phyloP scores from a whole-genome alignment of 2,329 filamentous ascomycete species.

The Graphilbum ipis-grandicollis region DNA sequence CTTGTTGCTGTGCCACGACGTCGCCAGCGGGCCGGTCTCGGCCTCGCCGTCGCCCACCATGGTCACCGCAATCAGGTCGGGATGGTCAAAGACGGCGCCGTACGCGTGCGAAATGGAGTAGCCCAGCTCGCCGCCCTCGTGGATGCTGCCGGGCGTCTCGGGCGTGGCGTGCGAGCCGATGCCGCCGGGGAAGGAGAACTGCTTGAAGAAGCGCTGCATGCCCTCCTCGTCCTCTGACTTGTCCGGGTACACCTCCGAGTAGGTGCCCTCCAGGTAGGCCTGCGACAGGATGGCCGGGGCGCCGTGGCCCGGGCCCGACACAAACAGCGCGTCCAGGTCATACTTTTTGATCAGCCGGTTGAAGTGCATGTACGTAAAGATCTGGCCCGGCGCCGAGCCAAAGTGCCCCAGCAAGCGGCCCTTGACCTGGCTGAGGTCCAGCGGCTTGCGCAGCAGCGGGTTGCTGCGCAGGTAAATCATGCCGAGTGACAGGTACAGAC shows the following conservation, averaged over 20 bases:
- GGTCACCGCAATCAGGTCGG: conserved; percentile 55
- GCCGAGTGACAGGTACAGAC: conserved; percentile 56
- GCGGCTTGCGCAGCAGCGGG: conserved; percentile 50
- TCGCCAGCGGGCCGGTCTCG: conserved; percentile 65
- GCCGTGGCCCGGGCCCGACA: conserved; percentile 63
- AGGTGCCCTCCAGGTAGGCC: conserved; percentile 61
- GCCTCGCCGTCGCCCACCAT: conserved; percentile 70
- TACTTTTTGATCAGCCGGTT: conserved; percentile 72
- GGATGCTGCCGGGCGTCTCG: conserved; percentile 59
- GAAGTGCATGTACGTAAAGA: conserved; percentile 69
- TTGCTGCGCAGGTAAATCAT: conserved; percentile 70
- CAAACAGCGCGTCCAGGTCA: conserved; percentile 52
- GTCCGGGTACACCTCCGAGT: conserved; percentile 61
- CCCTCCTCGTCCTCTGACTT: conserved; percentile 53
- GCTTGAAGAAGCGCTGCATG: conserved; percentile 62
- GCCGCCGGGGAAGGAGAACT: conserved; percentile 67
- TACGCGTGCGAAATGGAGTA: conserved; percentile 69
- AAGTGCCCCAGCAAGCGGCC: conserved; percentile 59
- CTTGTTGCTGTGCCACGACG: conserved; percentile 69
- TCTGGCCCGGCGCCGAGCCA: conserved; percentile 64
- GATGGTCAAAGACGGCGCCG: conserved; percentile 59
- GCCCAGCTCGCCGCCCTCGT: conserved; percentile 69
- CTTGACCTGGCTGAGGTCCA: conserved; percentile 56
- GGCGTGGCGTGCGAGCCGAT: conserved; percentile 65
- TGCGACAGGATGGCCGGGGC: conserved; percentile 62